Evolutionary conservation across 2,329 filamentous ascomycete genomes (phyloP), one percentile per base, ranked within the genome.

Genomic region (Gremmenia infestans): DNA sequence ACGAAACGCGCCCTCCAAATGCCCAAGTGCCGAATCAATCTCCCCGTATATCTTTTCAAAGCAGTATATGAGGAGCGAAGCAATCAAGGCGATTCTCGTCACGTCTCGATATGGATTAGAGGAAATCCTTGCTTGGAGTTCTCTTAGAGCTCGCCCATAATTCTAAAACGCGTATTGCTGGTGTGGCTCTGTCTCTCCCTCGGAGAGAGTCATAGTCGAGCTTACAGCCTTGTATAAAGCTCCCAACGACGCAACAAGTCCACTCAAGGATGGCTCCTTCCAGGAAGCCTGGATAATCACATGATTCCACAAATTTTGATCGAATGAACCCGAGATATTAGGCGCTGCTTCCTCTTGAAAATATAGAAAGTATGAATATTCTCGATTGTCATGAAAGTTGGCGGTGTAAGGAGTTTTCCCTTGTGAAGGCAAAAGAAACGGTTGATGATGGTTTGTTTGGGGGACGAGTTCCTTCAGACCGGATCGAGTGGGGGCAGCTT

Each of bases 11-110:
- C 45, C 53, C 19, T 56, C 48, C 19, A 60, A 46, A 15, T 64
- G 62, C 17, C 39, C 46, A 32, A 58, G 23, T 4, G 63, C 62
- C 43, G 52, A 49, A 17, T 58, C 37, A 15, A 54, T 43, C 32
- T 63, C 54, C 1, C 63, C 63, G 14, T 61, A 52, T 3, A 60
- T 50, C 23, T 59, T 64, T 39, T 65, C 62, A 50, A 65, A 65
- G 45, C 57, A 58, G 39, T 52, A 65, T 23, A 65, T 64, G 12
- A 65, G 55, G 6, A 65, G 45, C n/a, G 58, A 58, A 14, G 61
- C 63, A 46, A 65, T 56, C 22, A 65, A 51, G 9, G 57, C 52
- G 35, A 60, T 54, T 23, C 64, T 57, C 35, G 55, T 50, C 9
- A 58, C 40, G 12, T 63, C 50, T 22, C 56, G 22, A 32, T 58